Base-by-base conservation (phyloP, 257 asterid species). In the Gentiana macrophylla region DNA sequence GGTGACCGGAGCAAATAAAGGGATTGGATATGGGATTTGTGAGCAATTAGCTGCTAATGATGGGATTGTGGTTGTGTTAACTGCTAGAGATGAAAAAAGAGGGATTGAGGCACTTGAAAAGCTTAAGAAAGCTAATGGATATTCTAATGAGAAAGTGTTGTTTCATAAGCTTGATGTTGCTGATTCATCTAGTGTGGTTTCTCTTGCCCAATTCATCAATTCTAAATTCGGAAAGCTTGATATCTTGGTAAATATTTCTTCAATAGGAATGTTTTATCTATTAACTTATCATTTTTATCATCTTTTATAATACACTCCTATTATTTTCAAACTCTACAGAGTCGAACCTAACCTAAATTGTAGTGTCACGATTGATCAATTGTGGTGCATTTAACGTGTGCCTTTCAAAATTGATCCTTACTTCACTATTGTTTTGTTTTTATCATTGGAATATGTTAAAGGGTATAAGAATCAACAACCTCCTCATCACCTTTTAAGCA, bases 141-240 rank as follows among this genome's bases (percentile, higher is more conserved):
- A 63, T 51, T 59, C 86, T 35, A 55, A 34, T 49, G 57, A 34
- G 44, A 35, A 67, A 24, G 52, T 77, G 4, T 12, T 70, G 6
- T 75, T 78, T 59, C 88, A 75, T 62, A 74, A 72, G 35, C 80
- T 80, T 2, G 82, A 80, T 38, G 80, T 74, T 50, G 34, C 55
- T 4, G 74, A 74, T 51, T 34, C 70, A 33, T 61, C 65, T 8
- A 72, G 75, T 33, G 33, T 75, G 37, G 67, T 64, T 49, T 50
- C 73, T 50, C 58, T 69, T 35, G 70, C n/a, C 32, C 66, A 62
- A 8, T 74, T 80, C 67, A 41, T 80, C 56, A 36, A 36, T 12
- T 13, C 52, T 0, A 44, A 57, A 37, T 59, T 49, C 48, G 76
- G 79, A 56, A 74, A 54, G 68, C 81, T 80, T 32, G 84, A 80